Evolutionary conservation across 1,284 basidiomycete genomes (phyloP).

Genomic region (Trichosporon inkin): DNA sequence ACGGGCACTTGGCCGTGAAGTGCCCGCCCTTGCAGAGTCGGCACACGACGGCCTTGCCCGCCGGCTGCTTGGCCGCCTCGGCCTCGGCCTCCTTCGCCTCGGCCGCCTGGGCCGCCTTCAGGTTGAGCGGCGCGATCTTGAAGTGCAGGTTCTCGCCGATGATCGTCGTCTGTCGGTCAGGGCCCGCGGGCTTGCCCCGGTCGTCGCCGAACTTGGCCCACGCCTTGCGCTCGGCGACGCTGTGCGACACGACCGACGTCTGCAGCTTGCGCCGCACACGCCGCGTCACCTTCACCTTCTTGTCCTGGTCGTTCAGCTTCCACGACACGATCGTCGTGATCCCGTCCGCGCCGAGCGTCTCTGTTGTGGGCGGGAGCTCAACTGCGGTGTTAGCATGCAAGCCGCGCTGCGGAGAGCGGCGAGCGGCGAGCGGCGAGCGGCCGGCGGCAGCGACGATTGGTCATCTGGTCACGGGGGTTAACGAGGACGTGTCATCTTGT

Average conservation of each 20-base stretch:
- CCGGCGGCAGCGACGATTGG: too few species aligned
- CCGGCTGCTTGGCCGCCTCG: conserved; percentile 65
- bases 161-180: conserved; percentile 90
- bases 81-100: conserved; percentile 69
- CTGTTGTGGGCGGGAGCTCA: conserved; percentile 49
- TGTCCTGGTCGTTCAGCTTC: conserved; percentile 82
- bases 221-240: conserved; percentile 85
- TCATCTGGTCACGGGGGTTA: too few species aligned
- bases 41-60: conserved; percentile 83
- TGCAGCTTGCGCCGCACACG: conserved; percentile 82
- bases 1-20: conserved; percentile 97
- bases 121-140: conserved; percentile 73
- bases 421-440: background rate
- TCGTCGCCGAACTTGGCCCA: conserved; percentile 96
- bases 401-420: background rate
- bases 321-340: conserved; percentile 82
- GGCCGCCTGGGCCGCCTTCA: conserved; percentile 61
- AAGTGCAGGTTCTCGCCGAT: conserved; percentile 86
- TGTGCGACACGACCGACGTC: conserved; percentile 88
- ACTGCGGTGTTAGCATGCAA: conserved; percentile 17
- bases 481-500: too few species aligned
- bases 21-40: conserved; percentile 94
- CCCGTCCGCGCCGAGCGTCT: conserved; percentile 81
- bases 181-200: conserved; percentile 79
- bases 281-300: conserved; percentile 86